Percentiles rank a stretch among this genome's conserved stretches.
Conservation (phyloP, 768 basidiomycete genomes). For the Termitomyces sp. region DNA sequence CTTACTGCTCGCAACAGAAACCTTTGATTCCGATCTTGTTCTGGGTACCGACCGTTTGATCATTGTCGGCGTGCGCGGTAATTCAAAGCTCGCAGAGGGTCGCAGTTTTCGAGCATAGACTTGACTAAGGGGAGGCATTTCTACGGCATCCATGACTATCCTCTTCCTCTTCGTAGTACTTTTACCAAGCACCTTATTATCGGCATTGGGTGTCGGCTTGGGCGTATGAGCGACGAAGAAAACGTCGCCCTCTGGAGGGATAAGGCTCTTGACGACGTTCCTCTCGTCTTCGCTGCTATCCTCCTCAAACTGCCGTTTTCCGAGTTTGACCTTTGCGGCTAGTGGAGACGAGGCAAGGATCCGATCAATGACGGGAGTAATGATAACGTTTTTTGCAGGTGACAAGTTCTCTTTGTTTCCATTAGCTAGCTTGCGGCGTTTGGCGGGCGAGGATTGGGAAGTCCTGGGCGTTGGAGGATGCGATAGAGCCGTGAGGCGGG, state of each 20-base stretch:
- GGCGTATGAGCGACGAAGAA: slow-evolving; percentile 2
- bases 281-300: slow-evolving; percentile 31
- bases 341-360: slow-evolving; percentile 29
- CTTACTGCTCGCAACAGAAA: neutral
- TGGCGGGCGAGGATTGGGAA: slow-evolving; percentile 22
- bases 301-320: slow-evolving; percentile 40
- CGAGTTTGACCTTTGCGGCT: slow-evolving; percentile 18
- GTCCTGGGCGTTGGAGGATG: slow-evolving; percentile 28
- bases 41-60: neutral
- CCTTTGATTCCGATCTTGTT: slow-evolving; percentile 3
- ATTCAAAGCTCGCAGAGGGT: slow-evolving; percentile 4
- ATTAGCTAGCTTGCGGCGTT: slow-evolving; percentile 28
- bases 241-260: slow-evolving; percentile 9
- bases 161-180: slow-evolving; percentile 35
- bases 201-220: neutral
- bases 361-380: slow-evolving; percentile 39
- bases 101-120: slow-evolving; percentile 8
- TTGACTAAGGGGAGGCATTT: slow-evolving; percentile 13
- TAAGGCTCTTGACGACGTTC: slow-evolving; percentile 10
- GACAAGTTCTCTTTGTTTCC: slow-evolving; percentile 60
- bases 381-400: slow-evolving; percentile 20
- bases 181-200: neutral
- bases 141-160: slow-evolving; percentile 19
- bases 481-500: slow-evolving; percentile 9
- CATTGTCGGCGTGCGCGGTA: neutral